Conservation (phyloP, 1,284 basidiomycete genomes). For the Chiua sp. region DNA sequence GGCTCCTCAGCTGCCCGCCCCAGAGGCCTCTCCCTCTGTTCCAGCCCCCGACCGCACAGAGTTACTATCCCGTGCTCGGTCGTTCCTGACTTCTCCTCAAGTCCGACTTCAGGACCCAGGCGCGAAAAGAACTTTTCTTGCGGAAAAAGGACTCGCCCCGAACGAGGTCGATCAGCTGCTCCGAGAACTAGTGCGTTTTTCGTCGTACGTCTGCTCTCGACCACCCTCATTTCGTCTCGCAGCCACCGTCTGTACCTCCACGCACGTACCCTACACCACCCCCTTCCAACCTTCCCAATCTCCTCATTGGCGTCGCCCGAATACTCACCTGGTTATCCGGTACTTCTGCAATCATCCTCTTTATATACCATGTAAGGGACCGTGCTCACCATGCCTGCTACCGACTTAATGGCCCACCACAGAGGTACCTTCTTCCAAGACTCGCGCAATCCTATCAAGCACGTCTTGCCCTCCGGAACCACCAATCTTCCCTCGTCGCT, state of each 20-base stretch:
- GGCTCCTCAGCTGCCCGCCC: too few species aligned
- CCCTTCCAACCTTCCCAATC: constrained; percentile 69
- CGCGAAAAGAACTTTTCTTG: constrained; percentile 68
- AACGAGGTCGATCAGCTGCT: constrained; percentile 66
- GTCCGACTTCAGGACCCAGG: constrained; percentile 59
- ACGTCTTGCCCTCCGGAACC: constrained; percentile 60
- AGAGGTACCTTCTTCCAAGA: constrained; percentile 74
- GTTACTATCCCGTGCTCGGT: constrained; percentile 62
- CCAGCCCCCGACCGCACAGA: constrained; percentile 38
- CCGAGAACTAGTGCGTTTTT: constrained; percentile 52
- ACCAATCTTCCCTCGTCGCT: constrained; percentile 60
- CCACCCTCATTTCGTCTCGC: constrained; percentile 9
- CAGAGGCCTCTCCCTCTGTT: background rate
- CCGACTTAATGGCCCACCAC: background rate
- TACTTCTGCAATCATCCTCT: constrained; percentile 59
- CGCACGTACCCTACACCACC: constrained; percentile 74
- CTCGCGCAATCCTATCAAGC: constrained; percentile 63
- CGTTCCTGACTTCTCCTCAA: constrained; percentile 70
- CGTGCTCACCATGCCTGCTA: background rate
- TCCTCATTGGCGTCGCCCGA: constrained; percentile 64
- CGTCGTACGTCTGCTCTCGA: background rate
- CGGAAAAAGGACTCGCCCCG: constrained; percentile 70
- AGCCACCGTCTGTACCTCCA: constrained; percentile 66
- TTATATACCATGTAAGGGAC: constrained; percentile 65
- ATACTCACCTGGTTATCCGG: constrained; percentile 71